Evolutionary conservation across 495 filamentous ascomycete genomes (phyloP), one percentile per base, ranked within the genome.

Genomic region (Rhizodiscina lignyota): DNA sequence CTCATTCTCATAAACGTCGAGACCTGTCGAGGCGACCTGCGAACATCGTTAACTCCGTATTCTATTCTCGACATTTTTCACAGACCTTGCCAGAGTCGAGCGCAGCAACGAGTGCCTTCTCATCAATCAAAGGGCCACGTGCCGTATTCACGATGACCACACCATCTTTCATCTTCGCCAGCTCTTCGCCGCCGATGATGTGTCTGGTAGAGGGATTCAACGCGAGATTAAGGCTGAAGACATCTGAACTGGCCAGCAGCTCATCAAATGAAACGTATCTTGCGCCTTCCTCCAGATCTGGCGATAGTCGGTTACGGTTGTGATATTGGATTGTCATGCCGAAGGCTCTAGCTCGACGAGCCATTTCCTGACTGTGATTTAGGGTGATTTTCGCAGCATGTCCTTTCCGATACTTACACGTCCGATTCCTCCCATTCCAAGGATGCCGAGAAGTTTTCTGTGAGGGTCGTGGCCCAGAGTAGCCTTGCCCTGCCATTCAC

Each of bases 291-390:
- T 55, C 54, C 17, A 51, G 30, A 12, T 34, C 36, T 23, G 36
- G 32, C 8, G 50, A 35, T 30, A 59, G 31, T 10, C 38, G 43
- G 6, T 35, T 29, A 1, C 54, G 48, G 39, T 59, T 57, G 39
- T 59, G 52, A 44, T 59, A 59, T 30, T 55, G 52, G 28, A 59
- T 46, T 27, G 42, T 41, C 56, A 59, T 59, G 10, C 56, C 56
- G 30, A 59, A 57, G 3, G 50, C 42, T 36, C 43, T 52, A 5
- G 52, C 54, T 21, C 53, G 42, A n/a, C n/a, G n/a, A n/a, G n/a
- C n/a, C n/a, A n/a, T n/a, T n/a, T n/a, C n/a, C n/a, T n/a, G n/a
- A n/a, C n/a, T n/a, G n/a, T n/a, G n/a, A n/a, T n/a, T n/a, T n/a
- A n/a, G n/a, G n/a, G n/a, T n/a, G n/a, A n/a, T n/a, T n/a, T n/a